phyloP scores from a whole-genome alignment of 2,329 filamentous ascomycete genomes.

The Xylaria sp. region DNA sequence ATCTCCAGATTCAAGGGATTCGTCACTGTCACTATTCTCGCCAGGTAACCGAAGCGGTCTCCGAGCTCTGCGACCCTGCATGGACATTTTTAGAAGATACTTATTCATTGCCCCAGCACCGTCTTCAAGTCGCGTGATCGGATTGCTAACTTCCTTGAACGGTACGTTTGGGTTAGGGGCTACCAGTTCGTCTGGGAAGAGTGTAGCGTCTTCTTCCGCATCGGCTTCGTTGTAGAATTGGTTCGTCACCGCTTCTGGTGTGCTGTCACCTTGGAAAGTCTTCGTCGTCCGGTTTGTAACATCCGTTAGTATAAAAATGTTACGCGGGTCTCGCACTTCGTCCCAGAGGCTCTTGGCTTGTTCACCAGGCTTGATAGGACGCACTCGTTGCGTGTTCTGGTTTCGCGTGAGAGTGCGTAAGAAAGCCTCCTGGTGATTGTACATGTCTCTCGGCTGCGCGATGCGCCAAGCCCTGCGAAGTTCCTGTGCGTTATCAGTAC shows the following conservation, averaged over 20 bases:
- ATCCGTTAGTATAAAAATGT: constrained; percentile 28
- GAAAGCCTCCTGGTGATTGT: constrained; percentile 34
- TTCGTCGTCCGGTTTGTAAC: constrained; percentile 16
- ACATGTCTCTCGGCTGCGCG: constrained; percentile 34
- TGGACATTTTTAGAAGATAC: constrained; percentile 21
- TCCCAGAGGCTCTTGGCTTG: constrained; percentile 37
- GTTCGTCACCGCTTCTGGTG: constrained; percentile 14
- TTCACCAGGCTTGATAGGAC: constrained; percentile 36
- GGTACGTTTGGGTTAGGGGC: constrained; percentile 30
- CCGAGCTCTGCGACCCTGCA: background rate
- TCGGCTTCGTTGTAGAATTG: constrained; percentile 39
- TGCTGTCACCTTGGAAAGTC: constrained; percentile 6
- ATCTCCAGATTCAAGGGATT: background rate
- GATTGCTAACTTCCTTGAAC: constrained; percentile 40
- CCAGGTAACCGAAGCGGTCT: background rate
- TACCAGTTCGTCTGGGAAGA: constrained; percentile 34
- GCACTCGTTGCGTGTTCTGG: constrained; percentile 35
- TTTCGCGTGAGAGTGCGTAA: constrained; percentile 37
- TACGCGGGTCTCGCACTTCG: constrained; percentile 29
- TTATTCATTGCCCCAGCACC: constrained; percentile 26
- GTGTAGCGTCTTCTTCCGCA: constrained; percentile 37
- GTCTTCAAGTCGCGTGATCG: constrained; percentile 34
- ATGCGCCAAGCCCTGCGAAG: constrained; percentile 39
- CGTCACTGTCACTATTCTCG: constrained; percentile 8
- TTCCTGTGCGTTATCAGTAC: constrained; percentile 30